Base-by-base conservation (phyloP, 768 basidiomycete genomes). In the Gloeostereum incarnatum region DNA sequence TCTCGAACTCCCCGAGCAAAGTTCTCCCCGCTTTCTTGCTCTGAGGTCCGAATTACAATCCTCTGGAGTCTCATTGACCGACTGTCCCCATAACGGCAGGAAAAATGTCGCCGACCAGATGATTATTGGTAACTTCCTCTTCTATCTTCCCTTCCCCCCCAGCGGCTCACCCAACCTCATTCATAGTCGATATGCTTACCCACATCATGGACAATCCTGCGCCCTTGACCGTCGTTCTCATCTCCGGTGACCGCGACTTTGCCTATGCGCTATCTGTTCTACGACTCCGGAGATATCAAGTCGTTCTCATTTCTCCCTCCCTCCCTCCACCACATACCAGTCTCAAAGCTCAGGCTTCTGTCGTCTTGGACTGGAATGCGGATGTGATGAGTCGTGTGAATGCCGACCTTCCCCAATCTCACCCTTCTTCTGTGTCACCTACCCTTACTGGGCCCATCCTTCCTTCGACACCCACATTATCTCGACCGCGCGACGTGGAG, bases 221-320 rank as follows among this genome's bases (percentile, higher is more conserved):
- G 2, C 68, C 71, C 41, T 49, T 68, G 19, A 79, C 78, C 11
- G 57, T 81, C 46, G 55, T 82, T 31, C 59, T 85, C 25, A 76
- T 85, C 47, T 68, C 80, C 0, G 77, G 73, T 13, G 79, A 84
- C 54, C 65, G 77, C 29, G 80, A 82, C 51, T 74, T 80, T 46
- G 69, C 71, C 7, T 82, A 80, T 49, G 71, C 73, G n/a, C 53
- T 80, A 31, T 72, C 79, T 1, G 60, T 63, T 24, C 57, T 83
- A 33, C 68, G 72, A 22, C 61, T 74, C 37, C 68, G 77, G 41
- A 58, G 59, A 31, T 77, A 75, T 50, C 56, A 60, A 13, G 66
- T 81, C 24, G 57, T 79, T 32, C 44, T 81, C 18, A 55, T 81
- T 31, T 62, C 64, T n/a, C 64, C 59, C 21, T 31, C 44, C 4